Evolutionary conservation across 768 basidiomycete species (phyloP).

Genomic region (Scleroderma citrinum): DNA sequence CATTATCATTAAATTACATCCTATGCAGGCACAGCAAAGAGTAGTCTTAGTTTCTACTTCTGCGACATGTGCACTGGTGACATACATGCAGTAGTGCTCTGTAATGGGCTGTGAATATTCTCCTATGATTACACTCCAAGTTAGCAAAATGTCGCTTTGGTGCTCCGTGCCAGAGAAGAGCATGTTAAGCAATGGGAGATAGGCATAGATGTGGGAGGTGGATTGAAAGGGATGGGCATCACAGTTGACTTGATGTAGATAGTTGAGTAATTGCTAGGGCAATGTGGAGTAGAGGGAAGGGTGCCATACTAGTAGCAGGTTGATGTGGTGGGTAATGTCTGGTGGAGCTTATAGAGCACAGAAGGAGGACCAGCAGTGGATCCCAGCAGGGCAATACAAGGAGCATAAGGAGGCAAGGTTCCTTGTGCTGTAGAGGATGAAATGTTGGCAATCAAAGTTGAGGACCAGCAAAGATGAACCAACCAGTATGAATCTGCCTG

Average conservation of each 20-base stretch:
- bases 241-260: conserved; percentile 52
- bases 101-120: conserved; percentile 26
- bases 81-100: too few species aligned
- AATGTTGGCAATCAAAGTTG: conserved; percentile 9
- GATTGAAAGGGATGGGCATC: conserved; percentile 26
- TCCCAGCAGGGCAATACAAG: conserved; percentile 68
- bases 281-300: conserved; percentile 47
- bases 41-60: conserved; percentile 22
- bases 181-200: conserved; percentile 19
- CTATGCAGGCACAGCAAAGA: conserved; percentile 18
- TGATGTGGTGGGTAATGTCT: conserved; percentile 55
- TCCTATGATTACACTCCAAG: conserved; percentile 35
- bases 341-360: conserved; percentile 63
- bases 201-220: conserved; percentile 31
- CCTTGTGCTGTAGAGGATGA: conserved; percentile 49
- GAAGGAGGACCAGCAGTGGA: conserved; percentile 43
- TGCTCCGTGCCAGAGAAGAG: conserved; percentile 20
- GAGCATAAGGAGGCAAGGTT: conserved; percentile 63
- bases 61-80: too few species aligned
- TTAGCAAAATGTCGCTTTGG: conserved; percentile 22
- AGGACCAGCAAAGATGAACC: conserved; percentile 28
- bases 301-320: conserved; percentile 71
- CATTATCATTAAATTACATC: too few species aligned
- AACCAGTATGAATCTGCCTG: conserved; percentile 41
- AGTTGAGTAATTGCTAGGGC: conserved; percentile 76